Evolutionary conservation across 305 asterid species (phyloP).

Genomic region (Fraxinus paxiana): DNA sequence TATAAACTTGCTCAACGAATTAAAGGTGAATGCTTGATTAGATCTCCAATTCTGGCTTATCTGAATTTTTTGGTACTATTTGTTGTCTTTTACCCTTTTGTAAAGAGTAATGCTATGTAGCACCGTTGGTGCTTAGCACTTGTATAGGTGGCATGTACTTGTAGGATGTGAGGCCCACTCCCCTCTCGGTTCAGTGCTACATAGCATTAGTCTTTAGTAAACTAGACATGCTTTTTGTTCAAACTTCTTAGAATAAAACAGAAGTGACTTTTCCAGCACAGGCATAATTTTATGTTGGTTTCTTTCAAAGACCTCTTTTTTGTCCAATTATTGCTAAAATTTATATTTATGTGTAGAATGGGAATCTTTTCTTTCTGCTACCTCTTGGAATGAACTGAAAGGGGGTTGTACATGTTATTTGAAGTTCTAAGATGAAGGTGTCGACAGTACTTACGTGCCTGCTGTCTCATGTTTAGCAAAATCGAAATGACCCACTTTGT

Average conservation of each 20-base stretch:
- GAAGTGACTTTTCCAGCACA: neutral
- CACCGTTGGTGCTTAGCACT: neutral
- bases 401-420: neutral
- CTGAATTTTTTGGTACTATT: neutral
- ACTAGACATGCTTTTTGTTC: neutral
- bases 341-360: neutral
- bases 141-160: neutral
- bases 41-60: neutral
- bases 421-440: neutral
- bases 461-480: neutral
- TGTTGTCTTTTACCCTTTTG: neutral
- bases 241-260: neutral
- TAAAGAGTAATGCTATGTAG: neutral
- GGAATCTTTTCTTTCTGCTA: neutral
- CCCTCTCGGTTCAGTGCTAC: neutral
- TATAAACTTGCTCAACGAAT: constrained; percentile 70
- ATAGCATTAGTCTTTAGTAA: neutral
- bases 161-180: neutral
- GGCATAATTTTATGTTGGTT: neutral
- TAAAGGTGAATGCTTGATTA: constrained; percentile 59
- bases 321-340: neutral
- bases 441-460: neutral
- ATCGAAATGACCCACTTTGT: neutral
- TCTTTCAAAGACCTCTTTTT: neutral
- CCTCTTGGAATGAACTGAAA: constrained; percentile 1